Evolutionary conservation across 1,139 yeast genomes (phyloP).

Genomic region (Kluyveromyces marxianus): DNA sequence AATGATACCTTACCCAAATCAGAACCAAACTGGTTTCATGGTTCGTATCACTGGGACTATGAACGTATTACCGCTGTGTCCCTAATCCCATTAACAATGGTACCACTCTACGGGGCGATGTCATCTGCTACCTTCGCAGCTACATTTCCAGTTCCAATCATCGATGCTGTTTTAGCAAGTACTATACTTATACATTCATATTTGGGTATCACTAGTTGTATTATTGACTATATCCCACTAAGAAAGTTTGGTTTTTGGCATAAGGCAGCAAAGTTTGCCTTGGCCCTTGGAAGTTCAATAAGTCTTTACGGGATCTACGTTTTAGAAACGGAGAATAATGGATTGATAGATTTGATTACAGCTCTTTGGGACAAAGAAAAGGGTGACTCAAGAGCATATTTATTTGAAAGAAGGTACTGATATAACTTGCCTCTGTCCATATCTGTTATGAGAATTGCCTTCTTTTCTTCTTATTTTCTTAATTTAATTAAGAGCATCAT

Average conservation of each 20-base stretch:
- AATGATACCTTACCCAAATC: slow-evolving; percentile 76
- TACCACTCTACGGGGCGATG: slow-evolving; percentile 61
- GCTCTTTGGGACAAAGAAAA: slow-evolving; percentile 37
- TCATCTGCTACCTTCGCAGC: slow-evolving; percentile 32
- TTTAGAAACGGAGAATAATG: slow-evolving; percentile 65
- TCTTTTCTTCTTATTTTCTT: not conserved
- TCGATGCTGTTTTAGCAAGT: slow-evolving; percentile 63
- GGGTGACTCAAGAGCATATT: slow-evolving; percentile 14
- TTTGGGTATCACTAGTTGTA: slow-evolving; percentile 78
- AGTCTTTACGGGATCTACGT: slow-evolving; percentile 77
- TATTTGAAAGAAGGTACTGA: slow-evolving; percentile 19
- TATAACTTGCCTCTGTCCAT: not conserved
- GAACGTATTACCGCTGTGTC: slow-evolving; percentile 64
- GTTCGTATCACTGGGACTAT: slow-evolving; percentile 84
- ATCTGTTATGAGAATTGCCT: not conserved
- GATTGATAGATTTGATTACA: slow-evolving; percentile 43
- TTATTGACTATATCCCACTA: slow-evolving; percentile 80
- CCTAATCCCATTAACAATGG: slow-evolving; percentile 63
- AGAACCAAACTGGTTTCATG: slow-evolving; percentile 53
- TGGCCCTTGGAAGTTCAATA: slow-evolving; percentile 64
- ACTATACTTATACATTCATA: slow-evolving; percentile 66
- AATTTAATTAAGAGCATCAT: too few species aligned
- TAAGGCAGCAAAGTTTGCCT: slow-evolving; percentile 51
- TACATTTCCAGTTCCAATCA: slow-evolving; percentile 47
- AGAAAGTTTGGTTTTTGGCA: slow-evolving; percentile 75